Conservation (phyloP, 805 yeast genomes). For the Starmerella riodocensis region DNA sequence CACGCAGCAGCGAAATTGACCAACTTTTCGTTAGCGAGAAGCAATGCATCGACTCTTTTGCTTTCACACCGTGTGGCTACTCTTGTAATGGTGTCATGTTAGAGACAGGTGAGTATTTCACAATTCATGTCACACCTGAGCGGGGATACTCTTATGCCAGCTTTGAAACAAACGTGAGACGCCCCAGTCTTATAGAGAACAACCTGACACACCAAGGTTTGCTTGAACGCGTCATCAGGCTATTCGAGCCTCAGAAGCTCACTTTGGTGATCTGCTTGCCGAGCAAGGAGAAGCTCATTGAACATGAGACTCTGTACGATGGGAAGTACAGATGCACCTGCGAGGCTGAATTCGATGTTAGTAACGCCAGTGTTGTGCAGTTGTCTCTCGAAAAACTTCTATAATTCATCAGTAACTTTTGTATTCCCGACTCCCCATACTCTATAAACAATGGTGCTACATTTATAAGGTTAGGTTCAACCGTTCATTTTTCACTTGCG, state of each 20-base stretch:
- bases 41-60: slow-evolving; percentile 61
- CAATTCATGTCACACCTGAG: slow-evolving; percentile 91
- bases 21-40: slow-evolving; percentile 35
- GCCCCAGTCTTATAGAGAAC: slow-evolving; percentile 27
- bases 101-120: slow-evolving; percentile 51
- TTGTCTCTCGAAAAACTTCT: slow-evolving; percentile 7
- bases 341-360: slow-evolving; percentile 16
- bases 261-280: slow-evolving; percentile 35
- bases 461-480: too few species aligned
- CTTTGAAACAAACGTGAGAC: slow-evolving; percentile 74
- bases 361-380: slow-evolving; percentile 8
- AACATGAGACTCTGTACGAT: slow-evolving; percentile 1
- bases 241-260: slow-evolving; percentile 67
- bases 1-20: slow-evolving; percentile 50
- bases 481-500: too few species aligned
- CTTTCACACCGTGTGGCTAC: slow-evolving; percentile 89
- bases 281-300: not conserved
- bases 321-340: slow-evolving; percentile 16
- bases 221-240: slow-evolving; percentile 42
- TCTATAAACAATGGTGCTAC: too few species aligned
- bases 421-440: too few species aligned
- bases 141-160: slow-evolving; percentile 91
- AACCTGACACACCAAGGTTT: slow-evolving; percentile 39
- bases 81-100: slow-evolving; percentile 67
- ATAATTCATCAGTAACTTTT: too few species aligned